Conservation (phyloP, 1,284 basidiomycete genomes). For the Rhodotorula sp. region DNA sequence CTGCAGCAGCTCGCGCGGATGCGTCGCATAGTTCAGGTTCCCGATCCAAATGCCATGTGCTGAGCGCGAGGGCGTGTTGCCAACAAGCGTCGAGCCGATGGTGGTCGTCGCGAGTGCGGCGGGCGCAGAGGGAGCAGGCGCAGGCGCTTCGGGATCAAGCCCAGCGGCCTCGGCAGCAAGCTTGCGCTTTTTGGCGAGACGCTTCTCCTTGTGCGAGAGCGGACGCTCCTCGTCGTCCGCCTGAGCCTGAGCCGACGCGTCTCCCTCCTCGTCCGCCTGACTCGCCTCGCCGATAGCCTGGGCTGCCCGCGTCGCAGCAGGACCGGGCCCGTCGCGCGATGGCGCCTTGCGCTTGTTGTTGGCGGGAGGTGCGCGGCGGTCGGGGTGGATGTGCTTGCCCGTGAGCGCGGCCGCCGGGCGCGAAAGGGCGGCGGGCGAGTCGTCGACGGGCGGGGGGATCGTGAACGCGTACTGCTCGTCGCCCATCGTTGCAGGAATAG, state of each 20-base stretch:
- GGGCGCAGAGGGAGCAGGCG: background rate
- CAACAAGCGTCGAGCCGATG: conserved; percentile 32
- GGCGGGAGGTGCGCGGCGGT: background rate
- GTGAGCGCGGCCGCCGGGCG: background rate
- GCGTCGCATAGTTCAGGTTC: conserved; percentile 90
- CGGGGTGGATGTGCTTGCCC: background rate
- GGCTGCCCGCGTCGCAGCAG: background rate
- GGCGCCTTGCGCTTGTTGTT: background rate
- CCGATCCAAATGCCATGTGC: conserved; percentile 75
- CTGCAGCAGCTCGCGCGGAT: conserved; percentile 40
- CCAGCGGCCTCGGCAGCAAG: conserved; percentile 27
- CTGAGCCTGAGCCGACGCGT: background rate
- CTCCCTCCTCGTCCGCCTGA: background rate
- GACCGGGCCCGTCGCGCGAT: background rate
- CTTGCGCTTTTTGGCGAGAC: conserved; percentile 40
- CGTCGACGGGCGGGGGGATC: conserved; percentile 15
- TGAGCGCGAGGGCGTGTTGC: conserved; percentile 38
- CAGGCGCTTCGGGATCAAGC: conserved; percentile 11
- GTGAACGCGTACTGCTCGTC: conserved; percentile 7
- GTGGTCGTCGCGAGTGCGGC: conserved; percentile 8
- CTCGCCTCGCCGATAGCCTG: background rate
- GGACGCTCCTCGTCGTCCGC: conserved; percentile 24
- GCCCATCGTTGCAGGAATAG: background rate
- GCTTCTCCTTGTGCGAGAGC: conserved; percentile 44
- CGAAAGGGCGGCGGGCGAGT: background rate